Conservation (phyloP, 2,329 filamentous ascomycete species). For the Zymoseptoria pseudotritici region DNA sequence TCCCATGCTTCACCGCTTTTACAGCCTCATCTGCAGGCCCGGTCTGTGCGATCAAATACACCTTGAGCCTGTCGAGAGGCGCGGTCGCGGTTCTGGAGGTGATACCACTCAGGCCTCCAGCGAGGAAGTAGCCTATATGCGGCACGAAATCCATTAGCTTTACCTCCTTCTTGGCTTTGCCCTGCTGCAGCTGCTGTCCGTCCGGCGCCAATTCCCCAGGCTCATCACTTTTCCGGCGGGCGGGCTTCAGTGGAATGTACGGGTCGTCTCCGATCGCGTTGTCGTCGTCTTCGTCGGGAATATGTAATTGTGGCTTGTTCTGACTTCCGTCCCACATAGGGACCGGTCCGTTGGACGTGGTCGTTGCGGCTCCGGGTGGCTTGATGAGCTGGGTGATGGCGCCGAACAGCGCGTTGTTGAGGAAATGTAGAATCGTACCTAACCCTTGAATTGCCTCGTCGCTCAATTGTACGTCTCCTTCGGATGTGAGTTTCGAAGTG, state of each 20-base stretch:
- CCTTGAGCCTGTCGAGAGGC: conserved; percentile 91
- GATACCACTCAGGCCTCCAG: conserved; percentile 88
- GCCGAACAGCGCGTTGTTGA: conserved; percentile 68
- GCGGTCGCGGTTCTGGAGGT: conserved; percentile 93
- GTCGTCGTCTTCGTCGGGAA: conserved; percentile 7
- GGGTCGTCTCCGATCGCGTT: conserved; percentile 23
- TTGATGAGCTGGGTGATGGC: conserved; percentile 53
- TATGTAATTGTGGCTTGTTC: conserved; percentile 10
- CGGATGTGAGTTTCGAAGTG: conserved; percentile 79
- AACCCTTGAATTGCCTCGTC: conserved; percentile 86
- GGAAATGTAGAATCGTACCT: conserved; percentile 69
- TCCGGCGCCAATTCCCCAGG: not conserved
- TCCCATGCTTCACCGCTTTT: conserved; percentile 62
- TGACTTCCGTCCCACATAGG: conserved; percentile 18
- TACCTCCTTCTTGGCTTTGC: conserved; percentile 31
- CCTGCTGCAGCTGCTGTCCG: conserved; percentile 3
- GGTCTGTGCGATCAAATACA: conserved; percentile 92
- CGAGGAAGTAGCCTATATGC: conserved; percentile 94
- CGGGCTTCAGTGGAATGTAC: conserved; percentile 29
- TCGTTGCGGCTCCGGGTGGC: conserved; percentile 13
- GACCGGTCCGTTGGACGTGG: conserved; percentile 7
- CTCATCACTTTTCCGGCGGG: conserved; percentile 24
- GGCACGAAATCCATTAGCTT: conserved; percentile 57
- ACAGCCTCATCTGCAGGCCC: conserved; percentile 53
- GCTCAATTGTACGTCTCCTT: conserved; percentile 88